Evolutionary conservation across 2,329 filamentous ascomycete species (phyloP).

Genomic region (Monilinia laxa): DNA sequence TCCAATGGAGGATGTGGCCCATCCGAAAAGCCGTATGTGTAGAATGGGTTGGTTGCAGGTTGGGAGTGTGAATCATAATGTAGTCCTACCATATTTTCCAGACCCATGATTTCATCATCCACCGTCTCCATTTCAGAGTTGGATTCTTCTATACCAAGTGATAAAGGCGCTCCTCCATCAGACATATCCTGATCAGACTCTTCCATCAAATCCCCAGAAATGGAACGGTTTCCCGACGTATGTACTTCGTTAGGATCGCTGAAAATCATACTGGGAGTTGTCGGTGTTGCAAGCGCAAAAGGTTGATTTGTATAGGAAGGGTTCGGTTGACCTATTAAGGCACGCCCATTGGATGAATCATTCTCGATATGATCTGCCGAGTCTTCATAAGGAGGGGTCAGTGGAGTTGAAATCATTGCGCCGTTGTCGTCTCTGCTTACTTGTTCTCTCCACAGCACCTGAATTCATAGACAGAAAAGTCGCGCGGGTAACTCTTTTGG

Average conservation of each 20-base stretch:
- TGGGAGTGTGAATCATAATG: constrained; percentile 1
- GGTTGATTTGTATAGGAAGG: constrained; percentile 6
- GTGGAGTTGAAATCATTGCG: constrained; percentile 34
- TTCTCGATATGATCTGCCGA: constrained; percentile 26
- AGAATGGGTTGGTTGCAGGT: neutral
- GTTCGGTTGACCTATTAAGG: constrained; percentile 12
- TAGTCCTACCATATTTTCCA: constrained; percentile 27
- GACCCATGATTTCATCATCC: constrained; percentile 35
- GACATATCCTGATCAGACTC: constrained; percentile 39
- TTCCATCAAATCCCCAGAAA: constrained; percentile 19
- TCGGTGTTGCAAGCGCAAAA: constrained; percentile 24
- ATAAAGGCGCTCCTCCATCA: constrained; percentile 34
- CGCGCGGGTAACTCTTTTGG: neutral
- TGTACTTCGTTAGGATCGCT: constrained; percentile 25
- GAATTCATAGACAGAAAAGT: constrained; percentile 23
- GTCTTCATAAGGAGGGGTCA: constrained; percentile 34
- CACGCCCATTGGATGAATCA: constrained; percentile 27
- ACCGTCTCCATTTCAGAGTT: constrained; percentile 34
- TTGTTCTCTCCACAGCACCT: constrained; percentile 19
- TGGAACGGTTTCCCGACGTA: constrained; percentile 25
- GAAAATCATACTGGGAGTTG: constrained; percentile 28
- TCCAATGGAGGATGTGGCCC: neutral
- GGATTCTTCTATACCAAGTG: constrained; percentile 27
- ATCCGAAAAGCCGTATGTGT: neutral
- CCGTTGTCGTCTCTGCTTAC: constrained; percentile 27